Conservation (phyloP, 495 filamentous ascomycete species). For the Talaromyces proteolyticus region DNA sequence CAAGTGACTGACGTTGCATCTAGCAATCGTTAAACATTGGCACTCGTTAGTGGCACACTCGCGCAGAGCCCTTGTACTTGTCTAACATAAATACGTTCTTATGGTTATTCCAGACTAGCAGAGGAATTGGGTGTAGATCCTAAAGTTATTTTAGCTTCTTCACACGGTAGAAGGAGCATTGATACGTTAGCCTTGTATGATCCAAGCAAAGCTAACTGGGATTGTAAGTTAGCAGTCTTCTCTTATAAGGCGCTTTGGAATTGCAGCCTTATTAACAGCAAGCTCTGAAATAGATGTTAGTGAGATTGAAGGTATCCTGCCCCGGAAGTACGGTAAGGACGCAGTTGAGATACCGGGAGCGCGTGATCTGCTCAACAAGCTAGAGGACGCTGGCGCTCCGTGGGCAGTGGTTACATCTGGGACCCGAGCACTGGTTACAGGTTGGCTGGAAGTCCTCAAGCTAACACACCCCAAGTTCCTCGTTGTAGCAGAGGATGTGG, state of each 20-base stretch:
- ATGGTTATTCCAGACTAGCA: slow-evolving; percentile 65
- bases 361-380: slow-evolving; percentile 48
- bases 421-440: slow-evolving; percentile 70
- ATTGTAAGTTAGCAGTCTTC: slow-evolving; percentile 63
- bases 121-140: slow-evolving; percentile 79
- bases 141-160: slow-evolving; percentile 74
- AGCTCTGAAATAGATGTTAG: slow-evolving; percentile 57
- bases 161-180: slow-evolving; percentile 82
- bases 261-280: slow-evolving; percentile 4
- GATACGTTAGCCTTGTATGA: slow-evolving; percentile 72
- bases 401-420: slow-evolving; percentile 97
- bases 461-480: slow-evolving; percentile 69
- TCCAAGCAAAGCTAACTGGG: slow-evolving; percentile 79
- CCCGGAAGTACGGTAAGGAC: slow-evolving; percentile 66
- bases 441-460: slow-evolving; percentile 76
- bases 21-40: slow-evolving; percentile 93
- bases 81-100: slow-evolving; percentile 4
- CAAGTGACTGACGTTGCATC: slow-evolving; percentile 32
- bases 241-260: too few species aligned
- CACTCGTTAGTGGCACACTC: slow-evolving; percentile 50
- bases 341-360: slow-evolving; percentile 78
- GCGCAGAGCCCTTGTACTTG: slow-evolving; percentile 1
- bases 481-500: slow-evolving; percentile 81
- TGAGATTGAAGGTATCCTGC: slow-evolving; percentile 71
- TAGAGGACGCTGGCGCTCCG: slow-evolving; percentile 50